phyloP scores from a whole-genome alignment of 2,329 filamentous ascomycete genomes.

The Cercospora sp. region DNA sequence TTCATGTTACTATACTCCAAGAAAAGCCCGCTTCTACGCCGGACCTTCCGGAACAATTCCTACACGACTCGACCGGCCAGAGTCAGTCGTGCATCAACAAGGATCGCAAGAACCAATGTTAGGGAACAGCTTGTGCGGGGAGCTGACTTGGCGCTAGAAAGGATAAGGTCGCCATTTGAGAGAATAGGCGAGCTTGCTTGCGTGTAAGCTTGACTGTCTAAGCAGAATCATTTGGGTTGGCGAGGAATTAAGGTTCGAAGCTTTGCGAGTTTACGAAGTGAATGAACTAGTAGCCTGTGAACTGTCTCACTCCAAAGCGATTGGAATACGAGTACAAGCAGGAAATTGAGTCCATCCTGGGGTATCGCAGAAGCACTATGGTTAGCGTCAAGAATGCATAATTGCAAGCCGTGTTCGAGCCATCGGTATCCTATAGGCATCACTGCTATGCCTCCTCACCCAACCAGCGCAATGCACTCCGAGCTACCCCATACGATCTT shows the following conservation, averaged over 20 bases:
- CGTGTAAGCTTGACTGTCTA: neutral
- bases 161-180: neutral
- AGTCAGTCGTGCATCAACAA: neutral
- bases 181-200: conserved; percentile 2
- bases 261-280: neutral
- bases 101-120: neutral
- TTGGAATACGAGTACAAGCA: neutral
- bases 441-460: neutral
- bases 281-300: neutral
- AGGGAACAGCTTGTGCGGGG: neutral
- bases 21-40: neutral
- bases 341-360: neutral
- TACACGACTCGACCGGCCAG: neutral
- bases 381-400: neutral
- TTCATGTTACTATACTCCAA: neutral
- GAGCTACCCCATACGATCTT: conserved; percentile 1
- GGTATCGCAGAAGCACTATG: neutral
- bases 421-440: neutral
- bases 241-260: neutral
- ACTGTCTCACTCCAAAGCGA: no score
- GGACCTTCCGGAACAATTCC: neutral
- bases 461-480: neutral
- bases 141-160: neutral
- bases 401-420: neutral
- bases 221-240: neutral